Conservation (phyloP, 768 basidiomycete species). For the Podaxis mareebaensis region DNA sequence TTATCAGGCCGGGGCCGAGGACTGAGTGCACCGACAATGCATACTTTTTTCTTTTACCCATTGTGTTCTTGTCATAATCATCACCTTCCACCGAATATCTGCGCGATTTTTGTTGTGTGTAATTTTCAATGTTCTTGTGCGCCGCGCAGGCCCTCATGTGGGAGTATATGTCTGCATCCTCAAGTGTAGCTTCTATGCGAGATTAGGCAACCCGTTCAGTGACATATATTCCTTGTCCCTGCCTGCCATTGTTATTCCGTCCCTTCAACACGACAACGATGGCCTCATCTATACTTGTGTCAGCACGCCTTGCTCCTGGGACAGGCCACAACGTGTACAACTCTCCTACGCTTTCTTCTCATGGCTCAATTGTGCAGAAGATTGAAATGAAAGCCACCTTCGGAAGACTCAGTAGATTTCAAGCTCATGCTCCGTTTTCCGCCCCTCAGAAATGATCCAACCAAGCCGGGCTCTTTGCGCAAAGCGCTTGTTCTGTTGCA, state of each 20-base stretch:
- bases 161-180: not conserved
- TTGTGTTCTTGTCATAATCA: conserved; percentile 33
- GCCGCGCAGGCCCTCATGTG: not conserved
- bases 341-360: not conserved
- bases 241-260: conserved; percentile 71
- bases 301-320: conserved; percentile 75
- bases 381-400: conserved; percentile 98
- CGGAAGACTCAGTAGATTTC: conserved; percentile 82
- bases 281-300: conserved; percentile 96
- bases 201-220: not conserved
- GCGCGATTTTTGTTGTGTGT: not conserved
- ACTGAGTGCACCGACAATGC: conserved; percentile 27
- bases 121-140: not conserved
- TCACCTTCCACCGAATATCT: conserved; percentile 23
- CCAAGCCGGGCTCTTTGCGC: conserved; percentile 73
- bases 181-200: conserved; percentile 12
- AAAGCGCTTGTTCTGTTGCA: conserved; percentile 87
- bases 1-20: conserved; percentile 88
- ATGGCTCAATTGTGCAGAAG: conserved; percentile 39
- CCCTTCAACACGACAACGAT: conserved; percentile 88
- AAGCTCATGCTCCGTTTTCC: conserved; percentile 83
- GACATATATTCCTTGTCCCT: conserved; percentile 20
- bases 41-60: conserved; percentile 17
- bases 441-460: conserved; percentile 48
- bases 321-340: conserved; percentile 88